Base-by-base conservation (phyloP, 176 grass and related monocot genomes). In the Dendrocalamus sinicus region DNA sequence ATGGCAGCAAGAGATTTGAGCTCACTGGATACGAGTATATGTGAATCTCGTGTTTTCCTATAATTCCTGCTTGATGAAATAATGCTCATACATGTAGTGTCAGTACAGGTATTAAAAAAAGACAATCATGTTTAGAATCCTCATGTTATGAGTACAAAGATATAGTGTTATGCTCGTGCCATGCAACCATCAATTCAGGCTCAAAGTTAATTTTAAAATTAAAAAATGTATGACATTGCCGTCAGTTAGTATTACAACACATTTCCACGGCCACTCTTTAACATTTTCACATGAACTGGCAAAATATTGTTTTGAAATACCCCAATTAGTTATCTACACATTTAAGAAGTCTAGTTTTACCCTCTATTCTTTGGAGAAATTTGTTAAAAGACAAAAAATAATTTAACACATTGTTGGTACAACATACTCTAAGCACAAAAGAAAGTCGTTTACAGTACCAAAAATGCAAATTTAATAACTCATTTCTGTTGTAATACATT, bases 291-390 rank as follows among this genome's bases (percentile, higher is more conserved):
- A 39, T 39, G 75, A 77, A 44, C 37, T 47, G 12, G 20, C 4
- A 20, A 52, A 8, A 35, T 14, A 46, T 51, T 53, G 30, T 44
- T 55, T 14, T 11, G 15, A 15, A n/a, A 58, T 37, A 37, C 37
- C 37, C 37, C 37, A 54, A 22, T n/a, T 23, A 24, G 17, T 30
- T 76, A 67, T 67, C 76, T 67, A 76, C 60, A 84, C 32, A 43
- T 66, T 32, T 41, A 75, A 20, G 10, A 41, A 28, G 12, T 66
- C 32, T 54, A 66, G 24, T 9, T 24, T 74, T 74, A 32, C 48
- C 48, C 3, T 19, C 72, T 28, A 76, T 22, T 40, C 28, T 76
- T 40, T 12, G 19, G 1, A 77, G 16, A 35, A 3, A 82, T 44
- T 19, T 70, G n/a, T 26, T 12, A 7, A 64, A 64, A 74, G 47